A percentile compares a stretch with the other conserved stretches of the same genome.
Conservation (phyloP, 805 yeast species). For the Wickerhamomyces sydowiorum region DNA sequence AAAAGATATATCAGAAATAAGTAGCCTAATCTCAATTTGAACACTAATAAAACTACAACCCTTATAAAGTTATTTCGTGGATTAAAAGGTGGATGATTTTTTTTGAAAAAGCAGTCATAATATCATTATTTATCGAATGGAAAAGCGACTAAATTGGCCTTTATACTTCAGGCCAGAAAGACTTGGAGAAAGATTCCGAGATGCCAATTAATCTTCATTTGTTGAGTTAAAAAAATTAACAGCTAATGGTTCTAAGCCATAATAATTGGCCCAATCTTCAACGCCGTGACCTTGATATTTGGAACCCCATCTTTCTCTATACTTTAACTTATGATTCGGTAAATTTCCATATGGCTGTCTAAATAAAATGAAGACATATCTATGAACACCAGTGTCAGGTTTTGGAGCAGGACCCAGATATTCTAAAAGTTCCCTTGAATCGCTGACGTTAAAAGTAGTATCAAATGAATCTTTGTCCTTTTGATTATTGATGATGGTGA, state of each 20-base stretch:
- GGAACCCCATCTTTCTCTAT: slow-evolving; percentile 20
- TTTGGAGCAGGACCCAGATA: slow-evolving; percentile 14
- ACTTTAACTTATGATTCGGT: slow-evolving; percentile 11
- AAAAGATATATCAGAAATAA: no score
- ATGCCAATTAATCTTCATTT: slow-evolving; percentile 9
- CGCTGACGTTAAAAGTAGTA: neutral
- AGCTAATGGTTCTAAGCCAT: slow-evolving; percentile 14
- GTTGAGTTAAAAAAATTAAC: slow-evolving; percentile 15
- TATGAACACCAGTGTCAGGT: slow-evolving; percentile 10
- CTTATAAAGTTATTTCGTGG: no score
- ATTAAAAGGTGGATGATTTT: no score
- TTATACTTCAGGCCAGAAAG: no score
- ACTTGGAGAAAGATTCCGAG: no score
- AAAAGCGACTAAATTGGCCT: no score
- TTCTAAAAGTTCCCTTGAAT: neutral
- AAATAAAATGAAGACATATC: slow-evolving; percentile 14
- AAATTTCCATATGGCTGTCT: slow-evolving; percentile 14
- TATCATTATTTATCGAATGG: no score
- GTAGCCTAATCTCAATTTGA: no score
- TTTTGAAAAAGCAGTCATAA: no score
- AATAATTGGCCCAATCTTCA: slow-evolving; percentile 17
- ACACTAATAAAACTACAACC: no score
- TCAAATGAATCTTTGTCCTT: neutral
- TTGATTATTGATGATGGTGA: neutral
- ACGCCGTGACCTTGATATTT: slow-evolving; percentile 12